Conservation (phyloP, 2,329 filamentous ascomycete species). For the Sclerotinia spermophila region DNA sequence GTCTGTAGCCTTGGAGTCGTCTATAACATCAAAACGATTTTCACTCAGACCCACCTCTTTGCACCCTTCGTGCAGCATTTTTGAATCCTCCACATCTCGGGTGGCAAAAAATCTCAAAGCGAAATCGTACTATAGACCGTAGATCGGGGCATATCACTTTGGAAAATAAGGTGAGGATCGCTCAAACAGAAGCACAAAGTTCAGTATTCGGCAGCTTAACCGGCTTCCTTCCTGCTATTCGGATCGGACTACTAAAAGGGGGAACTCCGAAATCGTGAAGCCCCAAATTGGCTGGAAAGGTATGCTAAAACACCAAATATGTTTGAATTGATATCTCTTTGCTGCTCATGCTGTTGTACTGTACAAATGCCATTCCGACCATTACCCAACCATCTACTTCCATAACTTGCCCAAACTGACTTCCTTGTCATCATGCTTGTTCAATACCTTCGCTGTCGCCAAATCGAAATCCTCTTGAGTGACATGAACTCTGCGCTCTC, state of each 20-base stretch:
- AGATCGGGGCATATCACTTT: constrained; percentile 2
- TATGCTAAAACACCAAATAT: constrained; percentile 7
- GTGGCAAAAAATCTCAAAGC: neutral
- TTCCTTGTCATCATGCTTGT: constrained; percentile 99
- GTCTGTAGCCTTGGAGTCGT: too few relatives aligned
- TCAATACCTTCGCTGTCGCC: constrained; percentile 97
- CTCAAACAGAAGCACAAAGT: neutral
- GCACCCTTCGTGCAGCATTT: constrained; percentile 4
- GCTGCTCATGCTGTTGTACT: constrained; percentile 33
- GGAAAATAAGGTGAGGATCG: constrained; percentile 7
- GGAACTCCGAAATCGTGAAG: neutral
- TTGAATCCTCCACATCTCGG: neutral
- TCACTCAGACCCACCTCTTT: neutral
- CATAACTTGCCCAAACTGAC: constrained; percentile 84
- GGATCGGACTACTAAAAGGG: neutral
- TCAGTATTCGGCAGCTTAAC: neutral
- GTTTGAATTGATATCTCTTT: constrained; percentile 17
- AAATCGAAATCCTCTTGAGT: constrained; percentile 99
- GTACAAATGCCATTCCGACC: constrained; percentile 30
- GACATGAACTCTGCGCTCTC: constrained; percentile 93
- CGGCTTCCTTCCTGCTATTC: constrained; percentile 7
- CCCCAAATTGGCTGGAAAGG: neutral
- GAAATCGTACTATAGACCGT: neutral
- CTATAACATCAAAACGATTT: neutral
- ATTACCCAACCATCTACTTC: constrained; percentile 51